phyloP scores from a whole-genome alignment of 257 asterid species.

The Petunia secreta region DNA sequence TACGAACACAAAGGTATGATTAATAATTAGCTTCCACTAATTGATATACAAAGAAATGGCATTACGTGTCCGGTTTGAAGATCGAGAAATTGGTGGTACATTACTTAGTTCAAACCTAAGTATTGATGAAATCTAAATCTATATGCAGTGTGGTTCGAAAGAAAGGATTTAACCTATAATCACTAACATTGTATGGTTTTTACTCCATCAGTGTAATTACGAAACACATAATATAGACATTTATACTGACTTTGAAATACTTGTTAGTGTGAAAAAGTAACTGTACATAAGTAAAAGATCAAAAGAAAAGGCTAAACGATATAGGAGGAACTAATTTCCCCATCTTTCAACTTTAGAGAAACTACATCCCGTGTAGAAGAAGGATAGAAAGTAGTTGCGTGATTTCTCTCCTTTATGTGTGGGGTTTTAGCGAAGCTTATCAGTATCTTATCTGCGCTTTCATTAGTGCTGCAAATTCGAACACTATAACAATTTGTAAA shows the following conservation, averaged over 20 bases:
- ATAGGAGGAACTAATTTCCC: background rate
- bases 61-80: conserved; percentile 68
- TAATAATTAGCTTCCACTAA: conserved; percentile 3
- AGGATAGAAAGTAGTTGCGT: no score
- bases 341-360: background rate
- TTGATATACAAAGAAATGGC: background rate
- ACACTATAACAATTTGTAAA: no score
- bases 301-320: background rate
- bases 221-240: background rate
- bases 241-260: background rate
- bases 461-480: no score
- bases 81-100: conserved; percentile 30
- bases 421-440: no score
- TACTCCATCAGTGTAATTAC: conserved; percentile 5
- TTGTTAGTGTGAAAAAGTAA: background rate
- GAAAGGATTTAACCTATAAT: conserved; percentile 9
- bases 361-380: no score
- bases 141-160: background rate
- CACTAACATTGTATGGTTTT: background rate
- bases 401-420: no score
- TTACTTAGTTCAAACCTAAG: background rate
- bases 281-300: background rate
- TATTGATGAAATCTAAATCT: no score
- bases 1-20: background rate
- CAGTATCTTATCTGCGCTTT: no score